Percentiles rank a stretch among this genome's conserved stretches.
Evolutionary conservation across 2,329 filamentous ascomycete genomes (phyloP).

Genomic region (Periconia digitata): DNA sequence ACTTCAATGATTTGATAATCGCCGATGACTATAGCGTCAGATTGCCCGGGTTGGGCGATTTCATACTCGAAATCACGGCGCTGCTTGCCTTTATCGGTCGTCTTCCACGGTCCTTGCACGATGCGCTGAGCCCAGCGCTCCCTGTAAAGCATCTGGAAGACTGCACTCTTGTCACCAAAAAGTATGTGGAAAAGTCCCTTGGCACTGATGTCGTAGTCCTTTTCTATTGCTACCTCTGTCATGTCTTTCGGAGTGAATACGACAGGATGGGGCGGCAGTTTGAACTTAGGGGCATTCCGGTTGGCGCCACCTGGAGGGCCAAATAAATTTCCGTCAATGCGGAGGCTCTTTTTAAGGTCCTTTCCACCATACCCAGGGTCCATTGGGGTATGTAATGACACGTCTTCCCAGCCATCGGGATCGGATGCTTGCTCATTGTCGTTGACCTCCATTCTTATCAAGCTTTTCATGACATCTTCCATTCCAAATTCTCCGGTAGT

Average conservation of each 20-base stretch:
- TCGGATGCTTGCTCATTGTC: constrained; percentile 64
- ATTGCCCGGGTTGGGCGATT: constrained; percentile 56
- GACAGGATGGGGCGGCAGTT: constrained; percentile 78
- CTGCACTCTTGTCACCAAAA: constrained; percentile 92
- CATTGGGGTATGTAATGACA: constrained; percentile 61
- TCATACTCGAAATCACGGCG: constrained; percentile 80
- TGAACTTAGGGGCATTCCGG: constrained; percentile 68
- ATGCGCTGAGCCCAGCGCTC: constrained; percentile 60
- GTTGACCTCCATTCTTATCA: constrained; percentile 74
- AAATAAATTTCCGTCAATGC: constrained; percentile 64
- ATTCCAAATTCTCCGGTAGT: constrained; percentile 71
- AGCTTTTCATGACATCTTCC: constrained; percentile 68
- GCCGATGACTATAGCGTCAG: constrained; percentile 55
- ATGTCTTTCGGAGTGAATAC: constrained; percentile 83
- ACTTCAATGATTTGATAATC: constrained; percentile 86
- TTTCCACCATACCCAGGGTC: constrained; percentile 55
- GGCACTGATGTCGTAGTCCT: constrained; percentile 85
- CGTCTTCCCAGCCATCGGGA: constrained; percentile 88
- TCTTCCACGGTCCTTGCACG: constrained; percentile 81
- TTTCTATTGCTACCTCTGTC: constrained; percentile 72
- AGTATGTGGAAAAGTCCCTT: constrained; percentile 95
- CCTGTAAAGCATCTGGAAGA: constrained; percentile 89
- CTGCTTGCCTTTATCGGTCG: constrained; percentile 69
- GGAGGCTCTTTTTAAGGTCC: constrained; percentile 60
- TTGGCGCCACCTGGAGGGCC: constrained; percentile 43